Conservation (phyloP, 169 alveolate species). For the Perkinsus chesapeaki region DNA sequence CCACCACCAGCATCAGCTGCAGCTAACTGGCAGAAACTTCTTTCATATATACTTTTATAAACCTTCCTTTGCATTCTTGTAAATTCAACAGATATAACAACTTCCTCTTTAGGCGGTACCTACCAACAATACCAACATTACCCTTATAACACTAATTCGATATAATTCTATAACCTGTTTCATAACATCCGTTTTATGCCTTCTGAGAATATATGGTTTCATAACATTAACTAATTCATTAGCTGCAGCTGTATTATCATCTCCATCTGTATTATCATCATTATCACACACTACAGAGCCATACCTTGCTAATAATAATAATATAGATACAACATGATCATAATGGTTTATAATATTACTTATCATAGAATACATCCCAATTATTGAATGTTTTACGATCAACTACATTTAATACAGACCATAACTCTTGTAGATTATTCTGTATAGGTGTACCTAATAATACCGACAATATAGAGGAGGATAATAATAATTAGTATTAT, state of each 20-base stretch:
- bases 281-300: constrained; percentile 53
- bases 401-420: constrained; percentile 93
- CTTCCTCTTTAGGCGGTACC: constrained; percentile 56
- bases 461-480: not conserved
- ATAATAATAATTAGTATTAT: too few species aligned
- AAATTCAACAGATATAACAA: constrained; percentile 76
- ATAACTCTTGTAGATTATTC: constrained; percentile 91
- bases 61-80: constrained; percentile 82
- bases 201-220: constrained; percentile 93
- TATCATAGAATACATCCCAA: constrained; percentile 86
- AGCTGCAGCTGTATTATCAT: constrained; percentile 44
- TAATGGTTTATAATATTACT: too few species aligned
- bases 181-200: constrained; percentile 92
- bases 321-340: too few species aligned
- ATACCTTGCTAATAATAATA: too few species aligned
- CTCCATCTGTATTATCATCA: constrained; percentile 45
- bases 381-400: constrained; percentile 90
- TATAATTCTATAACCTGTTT: constrained; percentile 54
- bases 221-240: constrained; percentile 85
- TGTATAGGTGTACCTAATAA: constrained; percentile 89
- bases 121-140: not conserved
- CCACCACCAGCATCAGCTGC: not conserved
- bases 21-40: constrained; percentile 26
- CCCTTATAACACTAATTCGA: not conserved
- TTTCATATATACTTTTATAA: constrained; percentile 73